Conservation (phyloP, 345 rosid species). For the Hibiscus mutabilis region DNA sequence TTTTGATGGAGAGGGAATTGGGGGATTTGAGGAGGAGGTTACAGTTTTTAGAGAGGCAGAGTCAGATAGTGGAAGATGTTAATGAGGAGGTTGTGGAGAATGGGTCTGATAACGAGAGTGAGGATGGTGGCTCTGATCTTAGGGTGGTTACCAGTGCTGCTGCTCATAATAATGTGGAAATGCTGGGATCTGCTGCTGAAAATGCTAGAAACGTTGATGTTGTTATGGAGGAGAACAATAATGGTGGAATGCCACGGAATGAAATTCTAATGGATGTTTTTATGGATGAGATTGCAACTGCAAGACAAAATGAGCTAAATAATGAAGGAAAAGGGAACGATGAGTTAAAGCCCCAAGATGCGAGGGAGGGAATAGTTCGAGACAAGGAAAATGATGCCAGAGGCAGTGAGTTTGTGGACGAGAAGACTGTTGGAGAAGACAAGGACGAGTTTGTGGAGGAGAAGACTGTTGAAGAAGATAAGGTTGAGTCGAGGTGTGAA, state of each 20-base stretch:
- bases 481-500: neutral
- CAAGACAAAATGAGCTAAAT: neutral
- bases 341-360: neutral
- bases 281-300: conserved; percentile 23
- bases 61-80: conserved; percentile 43
- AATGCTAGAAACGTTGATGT: conserved; percentile 17
- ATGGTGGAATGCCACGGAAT: conserved; percentile 2
- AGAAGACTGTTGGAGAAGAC: too few species aligned
- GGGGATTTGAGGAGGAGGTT: conserved; percentile 82
- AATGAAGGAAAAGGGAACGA: neutral
- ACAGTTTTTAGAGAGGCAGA: conserved; percentile 70
- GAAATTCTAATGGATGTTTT: conserved; percentile 22
- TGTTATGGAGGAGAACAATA: conserved; percentile 17
- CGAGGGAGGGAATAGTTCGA: neutral
- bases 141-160: conserved; percentile 18
- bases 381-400: neutral
- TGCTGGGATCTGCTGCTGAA: conserved; percentile 2
- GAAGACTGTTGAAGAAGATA: neutral
- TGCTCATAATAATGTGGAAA: conserved; percentile 11
- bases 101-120: conserved; percentile 61
- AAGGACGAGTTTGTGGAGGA: neutral
- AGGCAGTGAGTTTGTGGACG: neutral
- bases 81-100: conserved; percentile 60
- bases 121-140: conserved; percentile 56
- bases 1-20: conserved; percentile 85